These are phyloP conservation scores for Alternaria panax DNA, from an alignment of 2,329 filamentous ascomycete species.

Conservation along the genomic window DNA sequence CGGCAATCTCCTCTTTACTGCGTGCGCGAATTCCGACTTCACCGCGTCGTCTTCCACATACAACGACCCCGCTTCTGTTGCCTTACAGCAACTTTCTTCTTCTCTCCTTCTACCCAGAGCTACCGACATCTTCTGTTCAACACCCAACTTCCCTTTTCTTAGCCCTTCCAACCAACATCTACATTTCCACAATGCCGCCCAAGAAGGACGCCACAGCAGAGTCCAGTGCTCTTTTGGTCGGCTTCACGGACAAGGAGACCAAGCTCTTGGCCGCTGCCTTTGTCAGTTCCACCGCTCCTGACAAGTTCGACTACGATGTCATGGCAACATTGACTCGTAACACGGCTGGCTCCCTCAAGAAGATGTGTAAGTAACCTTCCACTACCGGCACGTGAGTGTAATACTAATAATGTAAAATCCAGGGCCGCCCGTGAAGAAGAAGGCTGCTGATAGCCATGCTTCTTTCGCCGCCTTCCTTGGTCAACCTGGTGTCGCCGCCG, in stretches of 20 bases:
- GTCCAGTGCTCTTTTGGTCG: constrained; percentile 16
- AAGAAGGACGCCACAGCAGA: constrained; percentile 28
- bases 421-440: constrained; percentile 41
- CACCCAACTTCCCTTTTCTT: background rate
- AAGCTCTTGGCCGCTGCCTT: constrained; percentile 44
- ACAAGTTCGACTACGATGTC: constrained; percentile 44
- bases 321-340: constrained; percentile 41
- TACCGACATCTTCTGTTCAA: background rate
- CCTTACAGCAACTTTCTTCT: background rate
- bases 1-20: background rate
- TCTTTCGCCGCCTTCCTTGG: constrained; percentile 37
- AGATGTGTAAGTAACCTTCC: constrained; percentile 30
- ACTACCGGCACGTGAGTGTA: background rate
- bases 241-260: constrained; percentile 36
- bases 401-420: no score
- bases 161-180: background rate
- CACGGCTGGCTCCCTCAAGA: constrained; percentile 42
- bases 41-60: constrained; percentile 6
- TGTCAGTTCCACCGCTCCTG: constrained; percentile 31
- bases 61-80: constrained; percentile 8
- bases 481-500: background rate
- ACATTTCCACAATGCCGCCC: constrained; percentile 30
- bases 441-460: constrained; percentile 31
- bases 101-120: background rate
- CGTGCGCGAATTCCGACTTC: constrained; percentile 9